Conservation (phyloP, 2,329 filamentous ascomycete species). For the Rachicladosporium sp. region DNA sequence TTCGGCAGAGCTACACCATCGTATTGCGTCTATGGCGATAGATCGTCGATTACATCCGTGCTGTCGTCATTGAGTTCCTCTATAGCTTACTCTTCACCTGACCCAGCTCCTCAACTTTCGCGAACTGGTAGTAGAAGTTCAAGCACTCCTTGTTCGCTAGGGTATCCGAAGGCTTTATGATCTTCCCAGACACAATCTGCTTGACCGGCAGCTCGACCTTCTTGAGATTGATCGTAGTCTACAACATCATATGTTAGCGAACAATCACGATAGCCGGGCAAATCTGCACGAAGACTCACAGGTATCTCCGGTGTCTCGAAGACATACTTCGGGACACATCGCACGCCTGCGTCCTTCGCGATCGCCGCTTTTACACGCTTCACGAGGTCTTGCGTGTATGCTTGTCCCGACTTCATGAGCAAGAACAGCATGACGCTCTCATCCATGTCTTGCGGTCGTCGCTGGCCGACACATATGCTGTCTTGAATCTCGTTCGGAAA, state of each 20-base stretch:
- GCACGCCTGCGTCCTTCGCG: conserved; percentile 50
- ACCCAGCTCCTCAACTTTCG: conserved; percentile 51
- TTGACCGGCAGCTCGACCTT: conserved; percentile 79
- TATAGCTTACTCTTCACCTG: background rate
- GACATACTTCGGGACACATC: conserved; percentile 66
- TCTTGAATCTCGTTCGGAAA: conserved; percentile 53
- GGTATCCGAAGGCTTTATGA: conserved; percentile 63
- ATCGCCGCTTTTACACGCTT: conserved; percentile 52
- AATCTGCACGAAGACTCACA: conserved; percentile 35
- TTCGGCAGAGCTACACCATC: no score
- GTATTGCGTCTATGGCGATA: background rate
- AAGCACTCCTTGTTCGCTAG: conserved; percentile 64
- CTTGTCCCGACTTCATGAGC: conserved; percentile 45
- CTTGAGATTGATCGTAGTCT: conserved; percentile 73
- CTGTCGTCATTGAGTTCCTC: background rate
- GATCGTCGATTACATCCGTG: conserved; percentile 5
- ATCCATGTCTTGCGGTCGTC: conserved; percentile 47
- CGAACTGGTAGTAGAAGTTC: conserved; percentile 69
- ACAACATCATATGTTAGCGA: background rate
- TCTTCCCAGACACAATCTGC: conserved; percentile 65
- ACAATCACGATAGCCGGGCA: background rate
- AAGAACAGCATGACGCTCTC: conserved; percentile 49
- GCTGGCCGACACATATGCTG: conserved; percentile 63
- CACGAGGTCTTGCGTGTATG: conserved; percentile 45
- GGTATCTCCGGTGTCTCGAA: conserved; percentile 75